Conservation (phyloP, 805 yeast species). For the Lipomyces kockii region DNA sequence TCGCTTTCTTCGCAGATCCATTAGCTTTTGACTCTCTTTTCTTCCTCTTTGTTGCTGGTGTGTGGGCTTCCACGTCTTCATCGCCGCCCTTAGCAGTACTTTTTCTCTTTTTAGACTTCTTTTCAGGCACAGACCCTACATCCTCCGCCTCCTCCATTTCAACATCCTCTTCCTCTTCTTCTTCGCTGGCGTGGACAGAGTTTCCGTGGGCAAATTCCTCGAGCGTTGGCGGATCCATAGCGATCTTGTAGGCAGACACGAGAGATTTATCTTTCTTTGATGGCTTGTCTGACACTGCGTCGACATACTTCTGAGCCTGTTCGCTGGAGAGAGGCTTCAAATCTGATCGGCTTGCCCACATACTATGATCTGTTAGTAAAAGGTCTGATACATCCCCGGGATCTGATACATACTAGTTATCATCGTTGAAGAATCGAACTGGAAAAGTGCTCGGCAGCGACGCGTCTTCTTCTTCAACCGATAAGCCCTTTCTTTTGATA, state of each 20-base stretch:
- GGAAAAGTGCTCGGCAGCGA: conserved; percentile 46
- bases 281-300: conserved; percentile 19
- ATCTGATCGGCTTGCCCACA: conserved; percentile 64
- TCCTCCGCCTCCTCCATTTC: conserved; percentile 40
- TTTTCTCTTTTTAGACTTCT: conserved; percentile 31
- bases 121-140: conserved; percentile 33
- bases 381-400: neutral
- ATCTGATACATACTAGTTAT: conserved; percentile 52
- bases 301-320: conserved; percentile 51
- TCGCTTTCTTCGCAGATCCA: conserved; percentile 16
- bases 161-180: conserved; percentile 44
- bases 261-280: conserved; percentile 51
- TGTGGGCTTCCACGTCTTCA: conserved; percentile 1
- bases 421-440: conserved; percentile 74
- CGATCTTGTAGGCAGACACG: conserved; percentile 58
- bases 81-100: conserved; percentile 26
- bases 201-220: conserved; percentile 48
- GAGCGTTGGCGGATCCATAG: conserved; percentile 56
- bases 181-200: conserved; percentile 40
- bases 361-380: conserved; percentile 38
- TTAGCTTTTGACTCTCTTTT: conserved; percentile 9
- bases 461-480: conserved; percentile 20
- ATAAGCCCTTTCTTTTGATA: conserved; percentile 36
- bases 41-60: conserved; percentile 12
- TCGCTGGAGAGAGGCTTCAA: conserved; percentile 53